Evolutionary conservation across 2,329 filamentous ascomycete species (phyloP).

Genomic region (Polytolypa hystricis): DNA sequence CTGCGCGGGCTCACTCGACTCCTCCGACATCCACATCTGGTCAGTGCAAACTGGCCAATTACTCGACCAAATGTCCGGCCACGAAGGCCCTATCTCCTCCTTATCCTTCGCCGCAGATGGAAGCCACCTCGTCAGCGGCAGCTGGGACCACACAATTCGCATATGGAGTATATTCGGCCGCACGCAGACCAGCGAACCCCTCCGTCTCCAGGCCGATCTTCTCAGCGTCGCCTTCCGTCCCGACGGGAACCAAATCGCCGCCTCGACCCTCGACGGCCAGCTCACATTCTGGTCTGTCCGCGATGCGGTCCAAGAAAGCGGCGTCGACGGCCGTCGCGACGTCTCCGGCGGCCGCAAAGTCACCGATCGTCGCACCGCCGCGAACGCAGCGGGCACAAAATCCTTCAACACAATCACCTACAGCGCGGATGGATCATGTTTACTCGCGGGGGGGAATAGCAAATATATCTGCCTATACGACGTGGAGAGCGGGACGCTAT

Average conservation of each 20-base stretch:
- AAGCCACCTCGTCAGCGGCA: constrained; percentile 72
- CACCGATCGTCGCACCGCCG: constrained; percentile 78
- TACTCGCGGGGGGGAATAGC: constrained; percentile 87
- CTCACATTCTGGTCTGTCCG: constrained; percentile 89
- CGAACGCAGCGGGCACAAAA: constrained; percentile 83
- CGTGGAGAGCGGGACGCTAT: constrained; percentile 76
- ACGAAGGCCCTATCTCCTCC: constrained; percentile 85
- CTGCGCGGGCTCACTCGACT: constrained; percentile 87
- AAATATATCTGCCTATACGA: constrained; percentile 98
- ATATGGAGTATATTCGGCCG: constrained; percentile 93
- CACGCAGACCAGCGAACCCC: constrained; percentile 86
- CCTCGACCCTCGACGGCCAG: constrained; percentile 87
- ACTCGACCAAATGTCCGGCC: constrained; percentile 78
- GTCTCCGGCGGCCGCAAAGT: constrained; percentile 85
- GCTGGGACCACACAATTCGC: constrained; percentile 91
- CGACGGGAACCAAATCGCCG: constrained; percentile 80
- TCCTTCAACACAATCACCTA: constrained; percentile 80
- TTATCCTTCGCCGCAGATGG: constrained; percentile 84
- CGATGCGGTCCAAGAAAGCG: constrained; percentile 75
- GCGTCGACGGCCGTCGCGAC: constrained; percentile 81
- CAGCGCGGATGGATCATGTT: constrained; percentile 81
- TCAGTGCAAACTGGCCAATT: constrained; percentile 95
- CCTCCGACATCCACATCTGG: constrained; percentile 97
- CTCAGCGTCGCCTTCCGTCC: constrained; percentile 77
- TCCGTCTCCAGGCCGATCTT: constrained; percentile 86